Percentiles rank a stretch among this genome's conserved stretches.
These are phyloP conservation scores for Eucalyptus polyanthemos DNA, from an alignment of 345 rosid genomes.

Conservation along the genomic window DNA sequence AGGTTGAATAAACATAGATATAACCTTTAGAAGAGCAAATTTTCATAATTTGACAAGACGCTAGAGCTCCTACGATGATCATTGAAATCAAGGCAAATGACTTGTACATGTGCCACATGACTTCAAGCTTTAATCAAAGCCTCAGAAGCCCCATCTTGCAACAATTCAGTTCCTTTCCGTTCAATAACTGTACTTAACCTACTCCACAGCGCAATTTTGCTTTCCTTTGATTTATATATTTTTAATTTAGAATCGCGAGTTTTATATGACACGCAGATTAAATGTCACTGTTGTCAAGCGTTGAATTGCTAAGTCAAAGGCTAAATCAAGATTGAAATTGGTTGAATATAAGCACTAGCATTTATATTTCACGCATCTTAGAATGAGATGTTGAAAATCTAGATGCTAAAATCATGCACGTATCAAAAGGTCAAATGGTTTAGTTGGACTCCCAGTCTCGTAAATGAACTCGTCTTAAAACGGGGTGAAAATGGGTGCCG, in stretches of 20 bases:
- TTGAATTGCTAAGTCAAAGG: background rate
- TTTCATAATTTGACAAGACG: no score
- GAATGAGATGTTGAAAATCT: background rate
- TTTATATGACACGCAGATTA: background rate
- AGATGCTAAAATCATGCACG: background rate
- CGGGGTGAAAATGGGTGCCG: background rate
- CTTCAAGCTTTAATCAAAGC: background rate
- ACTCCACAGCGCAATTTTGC: background rate
- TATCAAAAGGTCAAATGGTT: background rate
- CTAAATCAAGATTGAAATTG: background rate
- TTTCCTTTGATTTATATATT: background rate
- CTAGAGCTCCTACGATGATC: accelerated
- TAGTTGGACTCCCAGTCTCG: background rate
- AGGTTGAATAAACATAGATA: no score
- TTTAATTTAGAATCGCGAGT: background rate
- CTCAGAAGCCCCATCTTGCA: background rate
- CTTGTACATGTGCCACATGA: accelerated
- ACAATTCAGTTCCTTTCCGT: background rate
- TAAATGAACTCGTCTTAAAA: background rate
- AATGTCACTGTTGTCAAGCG: background rate
- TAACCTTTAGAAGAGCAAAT: no score
- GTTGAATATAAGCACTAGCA: background rate
- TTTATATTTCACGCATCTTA: background rate
- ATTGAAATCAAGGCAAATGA: no score
- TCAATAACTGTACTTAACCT: background rate